phyloP scores from a whole-genome alignment of 805 yeast species.

The Candida ipomoeae region DNA sequence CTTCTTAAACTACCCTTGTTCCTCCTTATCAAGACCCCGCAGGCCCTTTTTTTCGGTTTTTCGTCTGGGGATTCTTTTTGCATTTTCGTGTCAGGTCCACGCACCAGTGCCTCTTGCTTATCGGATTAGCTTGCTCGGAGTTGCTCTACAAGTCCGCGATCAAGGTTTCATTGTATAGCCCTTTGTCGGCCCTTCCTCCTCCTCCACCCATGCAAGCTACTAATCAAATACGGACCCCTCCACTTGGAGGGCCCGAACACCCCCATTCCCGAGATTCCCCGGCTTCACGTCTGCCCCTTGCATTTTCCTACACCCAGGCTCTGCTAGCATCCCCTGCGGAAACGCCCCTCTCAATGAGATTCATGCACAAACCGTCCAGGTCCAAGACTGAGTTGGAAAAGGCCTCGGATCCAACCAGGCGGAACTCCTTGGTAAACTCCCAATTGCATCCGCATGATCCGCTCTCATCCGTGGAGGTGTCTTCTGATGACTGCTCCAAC shows the following conservation, averaged over 20 bases:
- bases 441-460: constrained; percentile 3
- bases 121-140: constrained; percentile 4
- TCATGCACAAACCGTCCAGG: constrained; percentile 39
- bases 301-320: not conserved
- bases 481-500: not conserved
- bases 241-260: not conserved
- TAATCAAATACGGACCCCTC: not conserved
- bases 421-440: constrained; percentile 26
- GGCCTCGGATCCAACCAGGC: constrained; percentile 26
- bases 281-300: not conserved
- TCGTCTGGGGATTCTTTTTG: not conserved
- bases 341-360: constrained; percentile 29
- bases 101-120: constrained; percentile 3
- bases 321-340: constrained; percentile 5
- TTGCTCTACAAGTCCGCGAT: not conserved
- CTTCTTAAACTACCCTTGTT: not conserved
- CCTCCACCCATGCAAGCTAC: not conserved
- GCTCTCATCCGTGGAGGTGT: not conserved
- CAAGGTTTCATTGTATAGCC: not conserved
- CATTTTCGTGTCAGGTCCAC: not conserved
- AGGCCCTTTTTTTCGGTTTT: not conserved
- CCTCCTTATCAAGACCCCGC: not conserved
- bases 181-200: not conserved
- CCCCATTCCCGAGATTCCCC: constrained; percentile 1
- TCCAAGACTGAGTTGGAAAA: constrained; percentile 28